Evolutionary conservation across 345 rosid species (phyloP).

Genomic region (Turritis glabra): DNA sequence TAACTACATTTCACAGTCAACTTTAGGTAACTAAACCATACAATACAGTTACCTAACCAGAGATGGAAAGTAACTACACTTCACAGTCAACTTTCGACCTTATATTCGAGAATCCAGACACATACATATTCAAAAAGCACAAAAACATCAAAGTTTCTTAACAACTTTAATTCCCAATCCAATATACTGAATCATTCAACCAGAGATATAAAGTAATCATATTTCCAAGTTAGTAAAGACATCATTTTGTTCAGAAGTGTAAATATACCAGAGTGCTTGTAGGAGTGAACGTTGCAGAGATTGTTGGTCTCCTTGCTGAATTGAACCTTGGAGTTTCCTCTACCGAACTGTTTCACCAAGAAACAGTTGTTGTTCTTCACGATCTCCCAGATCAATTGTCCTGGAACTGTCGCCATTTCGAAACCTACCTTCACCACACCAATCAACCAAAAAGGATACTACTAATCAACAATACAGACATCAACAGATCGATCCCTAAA

Average conservation of each 20-base stretch:
- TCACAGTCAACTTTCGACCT: no score
- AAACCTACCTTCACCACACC: conserved; percentile 12
- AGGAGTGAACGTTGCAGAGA: conserved; percentile 74
- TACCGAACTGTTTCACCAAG: conserved; percentile 73
- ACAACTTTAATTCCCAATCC: neutral
- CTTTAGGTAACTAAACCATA: no score
- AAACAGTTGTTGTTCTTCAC: conserved; percentile 76
- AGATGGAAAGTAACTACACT: no score
- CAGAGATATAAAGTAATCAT: neutral
- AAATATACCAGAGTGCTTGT: conserved; percentile 67
- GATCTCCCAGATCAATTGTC: conserved; percentile 77
- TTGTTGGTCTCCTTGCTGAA: conserved; percentile 82
- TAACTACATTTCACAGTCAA: neutral
- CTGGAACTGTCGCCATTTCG: conserved; percentile 74
- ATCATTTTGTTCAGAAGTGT: neutral
- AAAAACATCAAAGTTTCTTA: neutral
- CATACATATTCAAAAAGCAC: no score
- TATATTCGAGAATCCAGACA: neutral
- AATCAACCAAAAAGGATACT: neutral
- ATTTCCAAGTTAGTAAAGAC: neutral
- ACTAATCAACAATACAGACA: neutral
- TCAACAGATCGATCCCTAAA: neutral
- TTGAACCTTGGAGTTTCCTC: conserved; percentile 56
- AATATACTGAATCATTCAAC: neutral
- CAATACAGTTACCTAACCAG: no score